Evolutionary conservation across 306 rosid species (phyloP).

Genomic region (Oemleria cerasiformis): DNA sequence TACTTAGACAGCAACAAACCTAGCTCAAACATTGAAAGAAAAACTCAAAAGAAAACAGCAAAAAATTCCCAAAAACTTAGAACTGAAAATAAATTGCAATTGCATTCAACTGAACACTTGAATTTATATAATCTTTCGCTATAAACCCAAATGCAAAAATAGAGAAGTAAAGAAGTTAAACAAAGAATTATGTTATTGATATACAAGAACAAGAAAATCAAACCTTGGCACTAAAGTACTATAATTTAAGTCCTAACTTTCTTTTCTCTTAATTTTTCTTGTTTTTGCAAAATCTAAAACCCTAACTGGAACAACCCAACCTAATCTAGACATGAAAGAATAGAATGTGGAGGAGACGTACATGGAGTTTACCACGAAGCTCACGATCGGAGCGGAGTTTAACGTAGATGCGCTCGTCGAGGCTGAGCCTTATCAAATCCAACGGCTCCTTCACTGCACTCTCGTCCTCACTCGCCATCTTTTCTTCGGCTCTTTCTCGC

Average conservation of each 20-base stretch:
- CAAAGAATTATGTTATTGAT: not conserved
- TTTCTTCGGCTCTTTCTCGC: not conserved
- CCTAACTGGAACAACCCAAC: not conserved
- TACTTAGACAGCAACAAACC: not conserved
- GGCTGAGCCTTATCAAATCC: conserved; percentile 97
- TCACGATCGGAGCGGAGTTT: conserved; percentile 96
- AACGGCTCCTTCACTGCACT: conserved; percentile 98
- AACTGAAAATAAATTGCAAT: not conserved
- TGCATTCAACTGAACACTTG: not conserved
- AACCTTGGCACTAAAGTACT: not conserved
- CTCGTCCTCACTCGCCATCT: conserved; percentile 86
- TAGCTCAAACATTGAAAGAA: not conserved
- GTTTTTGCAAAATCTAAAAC: not conserved
- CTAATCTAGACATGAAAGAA: not conserved
- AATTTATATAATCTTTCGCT: not conserved
- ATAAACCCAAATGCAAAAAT: not conserved
- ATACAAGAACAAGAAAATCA: not conserved
- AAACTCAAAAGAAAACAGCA: not conserved
- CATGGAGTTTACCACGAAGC: conserved; percentile 98
- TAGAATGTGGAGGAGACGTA: conserved; percentile 24
- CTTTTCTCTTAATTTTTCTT: not conserved
- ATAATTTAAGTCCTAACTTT: conserved; percentile 1
- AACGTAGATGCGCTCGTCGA: conserved; percentile 97
- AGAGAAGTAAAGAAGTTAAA: not conserved
- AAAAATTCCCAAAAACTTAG: not conserved